A percentile compares a stretch with the other conserved stretches of the same genome.
phyloP scores from a whole-genome alignment of 2,329 filamentous ascomycete genomes.

The Ascochyta fabae region DNA sequence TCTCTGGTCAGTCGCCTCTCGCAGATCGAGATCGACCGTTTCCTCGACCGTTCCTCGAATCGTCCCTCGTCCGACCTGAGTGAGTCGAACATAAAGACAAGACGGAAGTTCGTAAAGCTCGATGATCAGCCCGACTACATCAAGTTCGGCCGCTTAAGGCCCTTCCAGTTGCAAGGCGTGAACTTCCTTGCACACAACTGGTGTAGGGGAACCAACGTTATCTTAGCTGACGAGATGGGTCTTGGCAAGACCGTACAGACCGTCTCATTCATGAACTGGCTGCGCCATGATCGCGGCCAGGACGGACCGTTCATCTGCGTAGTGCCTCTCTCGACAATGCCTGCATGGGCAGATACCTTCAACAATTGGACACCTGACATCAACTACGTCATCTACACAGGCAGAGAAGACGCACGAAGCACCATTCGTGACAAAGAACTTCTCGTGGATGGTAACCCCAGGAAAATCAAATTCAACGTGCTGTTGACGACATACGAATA shows the following conservation, averaged over 20 bases:
- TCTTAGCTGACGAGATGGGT: constrained; percentile 98
- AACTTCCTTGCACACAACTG: constrained; percentile 98
- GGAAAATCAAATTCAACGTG: constrained; percentile 96
- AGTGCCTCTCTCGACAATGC: constrained; percentile 96
- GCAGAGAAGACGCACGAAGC: constrained; percentile 81
- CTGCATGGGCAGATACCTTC: constrained; percentile 97
- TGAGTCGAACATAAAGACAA: constrained; percentile 77
- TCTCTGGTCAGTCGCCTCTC: constrained; percentile 77
- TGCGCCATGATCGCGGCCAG: constrained; percentile 86
- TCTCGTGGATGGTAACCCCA: constrained; percentile 81
- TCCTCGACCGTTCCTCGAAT: constrained; percentile 80
- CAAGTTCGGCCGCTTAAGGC: constrained; percentile 80
- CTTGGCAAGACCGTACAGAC: constrained; percentile 98
- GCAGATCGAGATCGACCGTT: constrained; percentile 90
- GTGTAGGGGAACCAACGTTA: constrained; percentile 92
- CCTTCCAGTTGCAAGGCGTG: constrained; percentile 91
- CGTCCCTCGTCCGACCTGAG: constrained; percentile 80
- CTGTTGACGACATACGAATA: constrained; percentile 97
- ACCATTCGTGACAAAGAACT: constrained; percentile 93
- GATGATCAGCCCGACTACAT: constrained; percentile 87
- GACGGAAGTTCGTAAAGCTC: constrained; percentile 61
- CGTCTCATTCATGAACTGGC: constrained; percentile 95
- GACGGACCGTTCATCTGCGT: constrained; percentile 96
- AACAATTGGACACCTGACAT: constrained; percentile 94
- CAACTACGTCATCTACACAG: constrained; percentile 96